Evolutionary conservation across 108 stramenopile genomes (phyloP), one percentile per base, ranked within the genome.

Genomic region (Pseudonitzschia multiseries): DNA sequence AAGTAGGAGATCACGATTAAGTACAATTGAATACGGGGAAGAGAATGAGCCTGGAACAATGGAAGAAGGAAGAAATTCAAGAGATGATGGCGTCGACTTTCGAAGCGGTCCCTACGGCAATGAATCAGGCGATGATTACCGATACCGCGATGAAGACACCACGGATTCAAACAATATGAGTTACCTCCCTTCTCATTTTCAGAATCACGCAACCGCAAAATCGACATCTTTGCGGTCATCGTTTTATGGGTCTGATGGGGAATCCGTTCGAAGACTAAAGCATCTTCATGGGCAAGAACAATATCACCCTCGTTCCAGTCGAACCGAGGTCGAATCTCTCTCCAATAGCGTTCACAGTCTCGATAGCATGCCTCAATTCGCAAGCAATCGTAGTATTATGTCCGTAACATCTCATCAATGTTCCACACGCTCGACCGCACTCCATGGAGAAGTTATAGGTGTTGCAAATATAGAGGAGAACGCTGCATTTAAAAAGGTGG

Each of bases 401-500:
- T 60, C 65, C 10, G 26, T 31, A 43, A 44, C 65, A 9, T 70
- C 44, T 54, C 28, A 50, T 27, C 65, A 71, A 50, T 72, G 64
- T 27, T 79, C 78, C 2, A 72, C 71, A 5, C 60, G 66, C 46
- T 54, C 56, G 48, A 69, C 50, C 64, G 18, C 72, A 15, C 46
- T 79, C 17, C 66, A 72, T 40, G 73, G 73, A 46, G 79, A 79
- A 57, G 73, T 74, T 24, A 79, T 79, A 53, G 46, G 12, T 48
- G 36, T 36, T 36, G 36, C 6, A 36, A 69, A 73, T 43, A 24
- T 70, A 20, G 69, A 69, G 54, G 73, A 52, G 28, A 29, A 48
- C 4, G 66, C 46, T 14, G 66, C 66, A 10, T 22, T 67, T 21
- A 15, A 12, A 21, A 33, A 28, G 14, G 29, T 22, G 21, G 51